Conservation (phyloP, 2,329 filamentous ascomycete genomes). For the Didymosphaeria variabile region DNA sequence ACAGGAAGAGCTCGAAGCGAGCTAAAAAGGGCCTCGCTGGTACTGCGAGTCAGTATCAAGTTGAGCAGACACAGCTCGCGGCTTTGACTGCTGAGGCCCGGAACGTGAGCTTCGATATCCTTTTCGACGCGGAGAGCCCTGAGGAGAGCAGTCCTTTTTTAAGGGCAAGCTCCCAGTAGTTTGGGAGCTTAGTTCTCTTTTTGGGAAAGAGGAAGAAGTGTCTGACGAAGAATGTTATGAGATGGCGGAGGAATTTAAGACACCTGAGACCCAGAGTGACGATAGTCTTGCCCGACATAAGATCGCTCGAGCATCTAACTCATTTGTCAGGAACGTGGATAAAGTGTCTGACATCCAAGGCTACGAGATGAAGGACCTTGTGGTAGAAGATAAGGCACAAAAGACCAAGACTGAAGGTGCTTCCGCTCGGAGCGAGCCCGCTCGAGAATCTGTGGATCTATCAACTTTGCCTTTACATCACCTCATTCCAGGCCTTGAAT, state of each 20-base stretch:
- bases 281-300: too few species aligned
- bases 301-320: neutral
- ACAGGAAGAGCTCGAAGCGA: neutral
- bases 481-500: neutral
- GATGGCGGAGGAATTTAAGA: neutral
- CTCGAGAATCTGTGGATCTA: neutral
- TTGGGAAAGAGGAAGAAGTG: neutral
- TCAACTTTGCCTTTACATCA: neutral
- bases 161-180: conserved; percentile 4
- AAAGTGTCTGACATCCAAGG: neutral
- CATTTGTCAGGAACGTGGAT: neutral
- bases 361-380: neutral
- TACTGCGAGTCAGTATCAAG: conserved; percentile 1
- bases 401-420: neutral
- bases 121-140: conserved; percentile 11
- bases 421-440: neutral
- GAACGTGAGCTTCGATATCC: conserved; percentile 1
- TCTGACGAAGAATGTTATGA: neutral
- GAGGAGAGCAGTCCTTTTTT: conserved; percentile 1
- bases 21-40: neutral
- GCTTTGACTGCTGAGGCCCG: conserved; percentile 1
- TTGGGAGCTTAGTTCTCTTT: neutral
- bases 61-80: conserved; percentile 1
- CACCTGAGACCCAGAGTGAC: too few species aligned
- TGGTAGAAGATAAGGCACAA: neutral